Evolutionary conservation across 305 asterid species (phyloP).

Genomic region (Withania somnifera): DNA sequence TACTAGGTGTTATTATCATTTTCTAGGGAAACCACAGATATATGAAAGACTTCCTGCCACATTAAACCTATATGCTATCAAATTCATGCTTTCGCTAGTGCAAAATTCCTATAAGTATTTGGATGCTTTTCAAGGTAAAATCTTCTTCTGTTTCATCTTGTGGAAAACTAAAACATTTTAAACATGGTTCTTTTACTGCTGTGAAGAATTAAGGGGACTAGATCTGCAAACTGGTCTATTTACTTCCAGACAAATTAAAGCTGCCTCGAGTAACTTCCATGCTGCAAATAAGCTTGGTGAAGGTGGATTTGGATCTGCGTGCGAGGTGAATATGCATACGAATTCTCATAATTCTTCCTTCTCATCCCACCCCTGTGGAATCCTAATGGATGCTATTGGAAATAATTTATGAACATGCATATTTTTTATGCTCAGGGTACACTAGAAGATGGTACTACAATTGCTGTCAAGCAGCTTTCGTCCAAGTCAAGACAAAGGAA

Average conservation of each 20-base stretch:
- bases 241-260: conserved; percentile 39
- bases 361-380: too few relatives aligned
- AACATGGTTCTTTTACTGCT: background rate
- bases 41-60: background rate
- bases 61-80: background rate
- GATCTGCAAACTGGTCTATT: conserved; percentile 29
- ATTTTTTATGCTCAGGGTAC: conserved; percentile 23
- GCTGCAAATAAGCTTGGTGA: conserved; percentile 44
- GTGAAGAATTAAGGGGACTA: conserved; percentile 32
- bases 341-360: background rate
- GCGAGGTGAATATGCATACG: conserved; percentile 19
- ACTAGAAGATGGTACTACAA: conserved; percentile 41
- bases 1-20: background rate
- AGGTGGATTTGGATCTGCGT: conserved; percentile 54
- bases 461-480: conserved; percentile 82
- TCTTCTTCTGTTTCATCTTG: background rate
- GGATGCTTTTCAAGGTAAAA: background rate
- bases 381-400: background rate
- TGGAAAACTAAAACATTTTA: background rate
- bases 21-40: background rate
- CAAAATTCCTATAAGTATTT: background rate
- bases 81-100: background rate
- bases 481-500: conserved; percentile 78
- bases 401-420: background rate
- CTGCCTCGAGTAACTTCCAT: conserved; percentile 37